Base-by-base conservation (phyloP, 306 rosid species). In the Citrullus colocynthis region DNA sequence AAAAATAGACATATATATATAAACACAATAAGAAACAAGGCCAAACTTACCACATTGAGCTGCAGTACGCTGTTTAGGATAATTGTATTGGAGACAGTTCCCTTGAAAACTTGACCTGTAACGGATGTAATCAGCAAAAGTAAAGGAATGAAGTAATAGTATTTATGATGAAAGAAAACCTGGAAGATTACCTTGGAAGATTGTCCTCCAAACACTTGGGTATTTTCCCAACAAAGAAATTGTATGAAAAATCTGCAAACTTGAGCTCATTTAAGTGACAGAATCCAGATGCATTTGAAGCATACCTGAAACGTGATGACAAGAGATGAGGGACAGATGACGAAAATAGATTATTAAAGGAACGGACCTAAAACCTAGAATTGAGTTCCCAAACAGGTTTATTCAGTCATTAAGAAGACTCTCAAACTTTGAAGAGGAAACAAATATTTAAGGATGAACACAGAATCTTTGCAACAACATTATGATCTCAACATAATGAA, bases 41-140 rank as follows among this genome's bases (percentile, higher is more conserved):
- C 24, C 80, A 80, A 62, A 12, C 86, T 76, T 91, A 91, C 98
- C 97, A 57, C 99, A 96, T 74, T 84, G 88, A 59, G 69, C 63
- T 16, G 82, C 54, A 73, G 96, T 73, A 67, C 99, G 93, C 88
- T 96, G 98, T 82, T 81, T 90, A 37, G 63, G 54, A 59, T 86
- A 89, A 14, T 80, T 75, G 75, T 75, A 81, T 77, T 93, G 91
- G 76, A 96, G 86, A 86, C 99, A 96, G 87, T 96, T 96, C 69
- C 98, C 96, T 88, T 86, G 98, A 82, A 93, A 96, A 85, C 90
- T 91, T 74, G 86, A 66, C 79, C 99, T 96, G 87, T 51, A 81
- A 64, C 79, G 74, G 56, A 82, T 44, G 73, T 64, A 71, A 48
- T 70, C 48, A 62, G 56, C 54, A 80, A 80, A 76, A 82, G 55